Evolutionary conservation across 176 grass and related monocot genomes (phyloP).

Genomic region (Lolium perenne): DNA sequence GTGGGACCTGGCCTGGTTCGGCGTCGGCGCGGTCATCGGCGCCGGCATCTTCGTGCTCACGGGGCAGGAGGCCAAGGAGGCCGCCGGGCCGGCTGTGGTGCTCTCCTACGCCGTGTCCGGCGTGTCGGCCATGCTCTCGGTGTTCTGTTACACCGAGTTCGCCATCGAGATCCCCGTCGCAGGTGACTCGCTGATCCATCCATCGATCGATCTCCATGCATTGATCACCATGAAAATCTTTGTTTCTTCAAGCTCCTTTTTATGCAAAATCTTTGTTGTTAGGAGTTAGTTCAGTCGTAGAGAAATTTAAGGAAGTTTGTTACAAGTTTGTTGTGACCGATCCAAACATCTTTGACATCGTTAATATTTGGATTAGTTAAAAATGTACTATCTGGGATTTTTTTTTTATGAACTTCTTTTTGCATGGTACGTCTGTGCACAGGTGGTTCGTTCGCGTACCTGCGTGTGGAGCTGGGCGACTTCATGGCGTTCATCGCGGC

Average conservation of each 20-base stretch:
- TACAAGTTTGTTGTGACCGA: neutral
- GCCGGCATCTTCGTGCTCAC: slow-evolving; percentile 91
- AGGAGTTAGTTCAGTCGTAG: neutral
- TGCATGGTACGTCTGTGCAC: neutral
- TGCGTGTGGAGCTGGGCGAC: slow-evolving; percentile 76
- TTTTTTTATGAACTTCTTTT: neutral
- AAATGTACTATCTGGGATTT: neutral
- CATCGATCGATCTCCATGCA: neutral
- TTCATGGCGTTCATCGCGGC: slow-evolving; percentile 78
- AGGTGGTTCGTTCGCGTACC: slow-evolving; percentile 82
- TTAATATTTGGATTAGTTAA: neutral
- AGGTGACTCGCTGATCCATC: slow-evolving; percentile 32
- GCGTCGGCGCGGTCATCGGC: slow-evolving; percentile 79
- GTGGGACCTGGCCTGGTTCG: slow-evolving; percentile 90
- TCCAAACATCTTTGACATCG: neutral
- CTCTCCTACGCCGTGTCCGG: slow-evolving; percentile 86
- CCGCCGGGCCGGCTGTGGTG: slow-evolving; percentile 81
- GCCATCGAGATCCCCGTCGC: slow-evolving; percentile 94
- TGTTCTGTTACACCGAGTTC: slow-evolving; percentile 98
- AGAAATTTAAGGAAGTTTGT: neutral
- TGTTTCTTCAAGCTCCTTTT: neutral
- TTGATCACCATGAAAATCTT: neutral
- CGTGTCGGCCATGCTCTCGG: slow-evolving; percentile 92
- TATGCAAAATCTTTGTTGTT: neutral
- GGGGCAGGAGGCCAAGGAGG: slow-evolving; percentile 59